phyloP scores from a whole-genome alignment of 768 basidiomycete genomes.

The Termitomyces titanicus region DNA sequence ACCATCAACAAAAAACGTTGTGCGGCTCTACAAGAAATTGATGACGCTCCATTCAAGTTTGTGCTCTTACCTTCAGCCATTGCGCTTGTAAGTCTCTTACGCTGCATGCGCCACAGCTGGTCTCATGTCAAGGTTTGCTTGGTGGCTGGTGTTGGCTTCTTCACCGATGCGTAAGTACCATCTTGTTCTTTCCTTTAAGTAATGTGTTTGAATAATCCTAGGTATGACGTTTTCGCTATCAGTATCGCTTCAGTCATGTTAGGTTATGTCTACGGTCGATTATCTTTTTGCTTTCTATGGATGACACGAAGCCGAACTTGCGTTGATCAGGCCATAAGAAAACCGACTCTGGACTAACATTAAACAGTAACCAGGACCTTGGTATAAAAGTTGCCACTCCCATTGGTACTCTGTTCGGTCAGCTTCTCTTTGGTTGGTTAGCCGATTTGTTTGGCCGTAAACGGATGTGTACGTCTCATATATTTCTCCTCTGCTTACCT shows the following conservation, averaged over 20 bases:
- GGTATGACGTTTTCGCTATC: constrained; percentile 88
- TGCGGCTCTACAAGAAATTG: too few relatives aligned
- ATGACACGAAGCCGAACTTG: background rate
- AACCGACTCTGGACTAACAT: constrained; percentile 14
- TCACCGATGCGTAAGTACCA: constrained; percentile 69
- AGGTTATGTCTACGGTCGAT: constrained; percentile 68
- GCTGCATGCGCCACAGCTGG: constrained; percentile 49
- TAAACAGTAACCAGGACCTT: constrained; percentile 64
- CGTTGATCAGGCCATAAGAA: background rate
- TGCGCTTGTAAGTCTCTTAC: background rate
- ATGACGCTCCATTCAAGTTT: constrained; percentile 85
- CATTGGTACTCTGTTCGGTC: constrained; percentile 73
- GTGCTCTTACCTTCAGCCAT: constrained; percentile 27
- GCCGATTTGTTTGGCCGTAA: constrained; percentile 76
- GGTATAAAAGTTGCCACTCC: constrained; percentile 78
- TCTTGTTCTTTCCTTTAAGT: background rate
- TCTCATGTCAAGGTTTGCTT: constrained; percentile 79
- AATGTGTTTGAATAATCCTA: constrained; percentile 18
- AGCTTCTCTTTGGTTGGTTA: constrained; percentile 76
- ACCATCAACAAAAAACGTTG: constrained; percentile 68
- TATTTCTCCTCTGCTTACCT: background rate
- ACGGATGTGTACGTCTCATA: constrained; percentile 61
- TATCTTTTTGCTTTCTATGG: background rate
- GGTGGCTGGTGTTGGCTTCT: constrained; percentile 82
- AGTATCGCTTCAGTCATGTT: constrained; percentile 82